Evolutionary conservation across 1,139 yeast species (phyloP), one percentile per base, ranked within the genome.

Genomic region (Pichia sp.): DNA sequence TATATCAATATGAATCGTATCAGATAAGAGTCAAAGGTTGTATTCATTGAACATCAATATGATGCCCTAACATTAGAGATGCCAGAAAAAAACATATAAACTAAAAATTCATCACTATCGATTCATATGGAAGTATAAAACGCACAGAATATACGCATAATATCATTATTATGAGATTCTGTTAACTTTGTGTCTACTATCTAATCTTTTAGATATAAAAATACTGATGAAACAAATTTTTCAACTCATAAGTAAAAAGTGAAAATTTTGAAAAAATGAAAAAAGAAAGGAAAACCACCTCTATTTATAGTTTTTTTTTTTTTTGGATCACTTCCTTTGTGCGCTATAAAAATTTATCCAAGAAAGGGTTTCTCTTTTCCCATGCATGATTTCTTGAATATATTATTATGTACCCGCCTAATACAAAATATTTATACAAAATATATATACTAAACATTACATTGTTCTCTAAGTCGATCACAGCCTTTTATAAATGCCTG

Each of bases 51-150:
- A 71, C 76, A 44, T 42, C 41, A 32, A 30, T 64, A 65, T 38
- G 60, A 59, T 67, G 77, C 75, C 63, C 81, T 77, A 76, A 76
- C 78, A 77, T 76, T 77, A 76, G 82, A 77, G 82, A 76, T 77
- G 82, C 82, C 82, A 77, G 82, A 77, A 76, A 73, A 76, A 76
- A 76, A 60, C 59, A 61, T 59, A 53, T 50, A 51, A 52, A 48
- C 45, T 31, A 46, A 46, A 48, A 34, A 41, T 48, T 48, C 51
- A 48, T 48, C 51, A 48, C 29, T 35, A 36, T 40, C 12, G 29
- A 31, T 23, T 32, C 27, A 16, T 8, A n/a, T 34, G n/a, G n/a
- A n/a, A n/a, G n/a, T n/a, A n/a, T n/a, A n/a, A n/a, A n/a, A n/a
- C n/a, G n/a, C n/a, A n/a, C n/a, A n/a, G n/a, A n/a, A n/a, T n/a